Evolutionary conservation across 208 protist genomes (phyloP), one percentile per base, ranked within the genome.

Genomic region (Trypanosoma congolense): DNA sequence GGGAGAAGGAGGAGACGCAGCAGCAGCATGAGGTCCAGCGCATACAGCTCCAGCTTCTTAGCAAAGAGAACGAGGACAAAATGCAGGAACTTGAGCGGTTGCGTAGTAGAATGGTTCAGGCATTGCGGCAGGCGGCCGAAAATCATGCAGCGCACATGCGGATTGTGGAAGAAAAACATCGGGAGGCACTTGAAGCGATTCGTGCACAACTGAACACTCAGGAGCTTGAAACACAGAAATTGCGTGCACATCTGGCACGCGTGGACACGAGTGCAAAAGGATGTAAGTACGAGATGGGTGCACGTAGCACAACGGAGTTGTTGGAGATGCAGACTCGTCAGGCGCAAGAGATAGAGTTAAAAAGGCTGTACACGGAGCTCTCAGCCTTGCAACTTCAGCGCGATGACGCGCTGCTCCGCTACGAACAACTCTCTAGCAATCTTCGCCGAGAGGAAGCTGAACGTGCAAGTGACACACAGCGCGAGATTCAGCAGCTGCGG

Each of bases 141-240:
- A 92, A 87, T 51, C 85, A 92, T 62, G 70, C 71, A n/a, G 63
- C 76, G 2, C 85, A 92, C 61, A 66, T 92, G 9, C 75, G 76
- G 41, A 49, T 87, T 24, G 78, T 92, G 18, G 81, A 89, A 67
- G 85, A 92, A 67, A 77, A 77, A 12, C 85, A 92, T 36, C 61
- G 65, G n/a, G 63, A 73, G 36, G 63, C 65, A 8, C 48, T 92
- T 10, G 85, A 89, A 50, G 70, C 73, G 50, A 57, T 90, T 31
- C 77, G 80, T 16, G 65, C 38, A 28, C 61, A 70, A 26, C 56
- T 74, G 35, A 71, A 65, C 29, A 80, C 81, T 21, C 80, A 83
- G 56, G 85, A 92, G 52, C 29, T 87, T 16, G 81, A 89, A 56
- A 40, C 78, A 28, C 63, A 74, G 24, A 81, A 85, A 53, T 63